Evolutionary conservation across 1,284 basidiomycete species (phyloP).

Genomic region (Melampsora americana): DNA sequence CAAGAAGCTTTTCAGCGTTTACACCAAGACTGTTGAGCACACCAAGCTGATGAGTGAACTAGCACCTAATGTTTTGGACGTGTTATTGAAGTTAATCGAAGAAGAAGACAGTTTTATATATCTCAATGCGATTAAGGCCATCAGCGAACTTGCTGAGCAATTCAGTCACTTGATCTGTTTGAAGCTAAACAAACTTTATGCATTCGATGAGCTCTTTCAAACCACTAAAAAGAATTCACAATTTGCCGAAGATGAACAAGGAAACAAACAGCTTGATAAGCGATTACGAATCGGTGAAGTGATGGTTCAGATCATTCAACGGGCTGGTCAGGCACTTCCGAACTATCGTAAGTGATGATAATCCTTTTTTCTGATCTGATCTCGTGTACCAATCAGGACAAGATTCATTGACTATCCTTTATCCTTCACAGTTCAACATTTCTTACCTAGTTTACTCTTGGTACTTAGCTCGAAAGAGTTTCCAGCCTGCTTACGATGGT

Average conservation of each 20-base stretch:
- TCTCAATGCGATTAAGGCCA: slow-evolving; percentile 83
- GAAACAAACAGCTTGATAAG: slow-evolving; percentile 66
- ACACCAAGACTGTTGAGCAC: slow-evolving; percentile 47
- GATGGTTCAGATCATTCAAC: slow-evolving; percentile 70
- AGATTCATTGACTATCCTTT: not conserved
- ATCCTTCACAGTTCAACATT: slow-evolving; percentile 10
- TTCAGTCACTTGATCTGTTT: slow-evolving; percentile 70
- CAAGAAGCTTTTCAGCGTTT: slow-evolving; percentile 65
- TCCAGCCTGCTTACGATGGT: slow-evolving; percentile 8
- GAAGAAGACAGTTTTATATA: slow-evolving; percentile 95
- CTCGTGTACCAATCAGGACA: not conserved
- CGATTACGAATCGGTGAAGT: slow-evolving; percentile 84
- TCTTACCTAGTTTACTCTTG: slow-evolving; percentile 11
- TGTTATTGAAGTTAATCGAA: slow-evolving; percentile 79
- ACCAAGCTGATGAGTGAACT: slow-evolving; percentile 62
- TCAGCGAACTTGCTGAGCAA: slow-evolving; percentile 74
- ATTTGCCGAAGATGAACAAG: slow-evolving; percentile 32
- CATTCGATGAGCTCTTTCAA: slow-evolving; percentile 59
- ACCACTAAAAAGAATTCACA: slow-evolving; percentile 52
- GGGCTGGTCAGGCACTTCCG: slow-evolving; percentile 68
- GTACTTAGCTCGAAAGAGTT: slow-evolving; percentile 6
- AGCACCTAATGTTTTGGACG: slow-evolving; percentile 75
- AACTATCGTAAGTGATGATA: slow-evolving; percentile 63
- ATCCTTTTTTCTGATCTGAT: not conserved
- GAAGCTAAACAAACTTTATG: slow-evolving; percentile 59